These are phyloP conservation scores for Brachypodium distachyon DNA, from an alignment of 202 grass and related monocot genomes.

Conservation along the genomic window DNA sequence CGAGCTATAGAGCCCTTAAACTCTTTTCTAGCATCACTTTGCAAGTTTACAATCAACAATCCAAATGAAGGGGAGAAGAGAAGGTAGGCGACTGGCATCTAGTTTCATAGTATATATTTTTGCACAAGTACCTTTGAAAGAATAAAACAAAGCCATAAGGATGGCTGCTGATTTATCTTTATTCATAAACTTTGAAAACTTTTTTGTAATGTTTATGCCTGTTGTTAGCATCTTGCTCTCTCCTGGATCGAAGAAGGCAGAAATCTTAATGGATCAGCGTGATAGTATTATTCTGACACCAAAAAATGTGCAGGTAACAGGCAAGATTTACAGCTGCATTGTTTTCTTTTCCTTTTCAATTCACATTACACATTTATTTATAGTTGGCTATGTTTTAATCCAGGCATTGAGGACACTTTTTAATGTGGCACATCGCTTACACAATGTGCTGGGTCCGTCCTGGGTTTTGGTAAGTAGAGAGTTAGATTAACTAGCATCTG, in stretches of 20 bases:
- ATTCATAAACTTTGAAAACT: neutral
- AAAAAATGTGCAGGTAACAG: conserved; percentile 87
- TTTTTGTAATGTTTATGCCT: conserved; percentile 31
- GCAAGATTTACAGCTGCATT: neutral
- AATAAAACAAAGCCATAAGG: neutral
- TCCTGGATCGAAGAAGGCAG: conserved; percentile 83
- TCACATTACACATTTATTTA: conserved; percentile 8
- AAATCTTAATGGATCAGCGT: conserved; percentile 58
- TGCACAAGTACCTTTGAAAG: neutral
- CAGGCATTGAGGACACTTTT: conserved; percentile 96
- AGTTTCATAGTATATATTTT: conserved; percentile 2
- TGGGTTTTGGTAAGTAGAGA: conserved; percentile 84
- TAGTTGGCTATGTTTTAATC: conserved; percentile 30
- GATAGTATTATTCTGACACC: conserved; percentile 91
- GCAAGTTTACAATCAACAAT: conserved; percentile 97
- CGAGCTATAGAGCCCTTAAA: conserved; percentile 89
- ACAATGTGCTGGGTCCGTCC: conserved; percentile 91
- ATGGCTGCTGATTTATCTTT: neutral
- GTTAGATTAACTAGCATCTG: conserved; percentile 20
- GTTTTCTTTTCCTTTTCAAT: conserved; percentile 6
- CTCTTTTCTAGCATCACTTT: conserved; percentile 97
- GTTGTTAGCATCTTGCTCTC: conserved; percentile 51
- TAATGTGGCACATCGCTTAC: conserved; percentile 96
- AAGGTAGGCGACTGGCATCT: conserved; percentile 48
- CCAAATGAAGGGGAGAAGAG: conserved; percentile 87